Base-by-base conservation (phyloP, 2,329 filamentous ascomycete species). In the Graphiopsis chlorocephala region DNA sequence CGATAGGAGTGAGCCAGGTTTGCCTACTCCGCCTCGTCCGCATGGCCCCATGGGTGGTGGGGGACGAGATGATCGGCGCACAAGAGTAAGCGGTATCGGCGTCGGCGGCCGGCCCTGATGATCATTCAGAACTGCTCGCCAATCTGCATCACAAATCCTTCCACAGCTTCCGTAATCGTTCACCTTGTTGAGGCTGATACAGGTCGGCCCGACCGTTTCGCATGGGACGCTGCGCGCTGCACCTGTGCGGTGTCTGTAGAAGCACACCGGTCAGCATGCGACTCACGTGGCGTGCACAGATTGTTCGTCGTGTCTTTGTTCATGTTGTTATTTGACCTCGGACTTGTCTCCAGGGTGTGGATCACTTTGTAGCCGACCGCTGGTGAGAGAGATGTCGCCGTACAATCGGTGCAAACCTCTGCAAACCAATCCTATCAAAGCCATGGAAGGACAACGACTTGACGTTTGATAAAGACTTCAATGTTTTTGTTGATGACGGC, bases 61-160 rank as follows among this genome's bases (percentile, higher is more conserved):
- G 50, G 26, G 17, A 53, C 48, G 33, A 25, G 29, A 45, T 15
- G 60, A 62, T 62, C 60, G 60, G 60, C 60, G 60, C 60, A 31
- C 8, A 31, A 31, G 17, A n/a, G 26, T 45, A 45, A 31, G 47
- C 60, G 60, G 48, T 20, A 62, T 55, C 60, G 60, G 60, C 59
- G 42, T 15, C 11, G n/a, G 28, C 31, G 55, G 55, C 7, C 20
- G 23, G 53, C 53, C 31, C 53, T 56, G 53, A 56, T 38, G 31
- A 56, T 56, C 53, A 56, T 8, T 31, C 12, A n/a, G 26, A 31
- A 45, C 25, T 53, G 47, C 33, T 61, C 59, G 59, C 47, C 45
- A 61, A 61, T 53, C 47, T 50, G 55, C 55, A 45, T 6, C 25
- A 58, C 55, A 45, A 45, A 45, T 58, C 55, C 55, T 58, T 25